These are phyloP conservation scores for Boletus rubescentipes DNA, from an alignment of 768 basidiomycete genomes.

Conservation along the genomic window DNA sequence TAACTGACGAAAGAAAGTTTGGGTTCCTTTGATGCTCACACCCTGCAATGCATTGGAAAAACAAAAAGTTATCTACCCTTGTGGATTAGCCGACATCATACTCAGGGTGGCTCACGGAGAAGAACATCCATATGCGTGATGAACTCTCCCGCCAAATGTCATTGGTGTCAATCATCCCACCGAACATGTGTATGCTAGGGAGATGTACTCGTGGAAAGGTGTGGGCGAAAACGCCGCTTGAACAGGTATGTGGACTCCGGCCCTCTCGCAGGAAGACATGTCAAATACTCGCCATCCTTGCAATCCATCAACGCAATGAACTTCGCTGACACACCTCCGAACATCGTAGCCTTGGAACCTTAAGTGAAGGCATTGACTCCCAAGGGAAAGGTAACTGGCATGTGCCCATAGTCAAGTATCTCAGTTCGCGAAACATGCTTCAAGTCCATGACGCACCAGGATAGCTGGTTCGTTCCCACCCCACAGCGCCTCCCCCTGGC, in stretches of 20 bases:
- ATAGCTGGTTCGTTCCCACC: slow-evolving; percentile 23
- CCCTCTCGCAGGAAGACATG: background rate
- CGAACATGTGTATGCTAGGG: slow-evolving; percentile 7
- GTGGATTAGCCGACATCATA: background rate
- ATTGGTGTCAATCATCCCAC: background rate
- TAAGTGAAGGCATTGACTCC: slow-evolving; percentile 14
- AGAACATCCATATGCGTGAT: background rate
- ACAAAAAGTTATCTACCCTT: background rate
- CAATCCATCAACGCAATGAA: background rate
- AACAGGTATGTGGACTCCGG: background rate
- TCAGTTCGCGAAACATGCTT: background rate
- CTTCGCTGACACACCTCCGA: slow-evolving; percentile 10
- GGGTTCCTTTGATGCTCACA: background rate
- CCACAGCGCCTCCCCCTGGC: slow-evolving; percentile 20
- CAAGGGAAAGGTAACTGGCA: slow-evolving; percentile 8
- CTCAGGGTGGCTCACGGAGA: background rate
- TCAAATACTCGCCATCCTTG: background rate
- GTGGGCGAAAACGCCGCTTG: background rate
- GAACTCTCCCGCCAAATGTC: background rate
- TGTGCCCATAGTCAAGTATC: background rate
- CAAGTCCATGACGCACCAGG: slow-evolving; percentile 7
- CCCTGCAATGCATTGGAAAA: slow-evolving; percentile 14
- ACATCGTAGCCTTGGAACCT: slow-evolving; percentile 9
- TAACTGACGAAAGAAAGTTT: background rate
- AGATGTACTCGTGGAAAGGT: slow-evolving; percentile 4